Base-by-base conservation (phyloP, 2,329 filamentous ascomycete genomes). In the Gaeumannomyces sp. region DNA sequence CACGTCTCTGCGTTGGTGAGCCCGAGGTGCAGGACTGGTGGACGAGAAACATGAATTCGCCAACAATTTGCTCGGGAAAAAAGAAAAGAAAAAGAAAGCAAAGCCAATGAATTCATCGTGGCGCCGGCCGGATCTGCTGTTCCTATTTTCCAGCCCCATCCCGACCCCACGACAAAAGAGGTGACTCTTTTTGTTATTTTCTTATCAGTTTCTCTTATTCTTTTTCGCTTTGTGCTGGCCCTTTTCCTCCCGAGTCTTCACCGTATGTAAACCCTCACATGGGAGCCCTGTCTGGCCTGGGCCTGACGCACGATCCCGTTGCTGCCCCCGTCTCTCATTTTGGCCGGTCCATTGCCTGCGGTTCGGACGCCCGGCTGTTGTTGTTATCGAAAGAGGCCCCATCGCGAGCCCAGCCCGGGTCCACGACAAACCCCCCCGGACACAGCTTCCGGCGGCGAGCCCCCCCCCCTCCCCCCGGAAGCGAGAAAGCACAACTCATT, bases 401-500 rank as follows among this genome's bases (percentile, higher is more conserved):
- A 53, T 53, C 22, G 8, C 19, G 45, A 53, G 19, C 45, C 22
- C 45, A 53, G 45, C 45, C 45, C 45, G 45, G 45, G 19, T 25
- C 45, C 45, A 53, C 45, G 45, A 53, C 45, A 53, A n/a, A 11
- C 45, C 45, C 45, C 22, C 45, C 45, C 45, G 45, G 45, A 10
- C 45, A 11, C 22, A 53, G 45, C 45, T 53, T 53, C 45, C 45
- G 45, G 45, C 10, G 22, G 4, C 7, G 19, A 53, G 45, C 22
- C 45, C 45, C 10, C 14, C 45, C 45, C 7, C 22, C 22, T 22
- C 45, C 10, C 14, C 45, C 45, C 7, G n/a, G 45, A 53, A 53
- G 45, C 45, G 45, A 53, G 10, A 53, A 53, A 53, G n/a, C 45
- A 53, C 45, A 53, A 53, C 45, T n/a, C 45, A 53, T 53, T 53